Base-by-base conservation (phyloP, 257 asterid genomes). In the Agastache rugosa region DNA sequence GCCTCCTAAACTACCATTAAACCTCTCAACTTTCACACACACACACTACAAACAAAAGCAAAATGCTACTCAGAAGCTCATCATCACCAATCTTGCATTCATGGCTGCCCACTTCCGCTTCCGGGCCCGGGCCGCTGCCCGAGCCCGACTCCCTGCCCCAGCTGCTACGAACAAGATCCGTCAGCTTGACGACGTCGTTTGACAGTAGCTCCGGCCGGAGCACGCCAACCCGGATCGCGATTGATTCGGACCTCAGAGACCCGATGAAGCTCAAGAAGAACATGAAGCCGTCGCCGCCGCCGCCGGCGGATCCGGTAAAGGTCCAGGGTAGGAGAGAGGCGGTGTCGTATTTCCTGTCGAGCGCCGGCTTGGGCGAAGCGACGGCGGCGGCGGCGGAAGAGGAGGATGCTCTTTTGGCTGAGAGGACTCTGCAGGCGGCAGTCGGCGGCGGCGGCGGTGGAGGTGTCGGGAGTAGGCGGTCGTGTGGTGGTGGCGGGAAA, bases 81-180 rank as follows among this genome's bases (percentile, higher is more conserved):
- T 91, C 97, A 1, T 48, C 90, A 0, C 96, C 97, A 25, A 75
- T 91, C 73, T 22, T 85, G 42, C 82, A 81, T 22, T 87, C 97
- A 80, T 83, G 91, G 87, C 15, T 72, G 0, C 85, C 80, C 19
- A 81, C 77, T 29, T 81, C 87, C 3, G 5, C 88, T 1, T 12
- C 75, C 25, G 87, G 78, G 22, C 50, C 80, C 2, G 79, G 67
- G 17, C 69, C 89, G 3, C 72, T 79, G 8, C 80, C 91, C 12
- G 96, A 91, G 62, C 77, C 88, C 51, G 93, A 88, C 0, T 15
- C 37, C 42, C 65, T 84, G 14, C 79, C 87, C 29, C 89, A 79
- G 47, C 67, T 86, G 17, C 56, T 78, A 1, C 68, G 91, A 20
- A 65, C 89, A 29, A 79, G 84, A 75, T 88, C 96, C 0, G 81